Conservation (phyloP, 2,329 filamentous ascomycete genomes). For the Trichoderma polysporum region DNA sequence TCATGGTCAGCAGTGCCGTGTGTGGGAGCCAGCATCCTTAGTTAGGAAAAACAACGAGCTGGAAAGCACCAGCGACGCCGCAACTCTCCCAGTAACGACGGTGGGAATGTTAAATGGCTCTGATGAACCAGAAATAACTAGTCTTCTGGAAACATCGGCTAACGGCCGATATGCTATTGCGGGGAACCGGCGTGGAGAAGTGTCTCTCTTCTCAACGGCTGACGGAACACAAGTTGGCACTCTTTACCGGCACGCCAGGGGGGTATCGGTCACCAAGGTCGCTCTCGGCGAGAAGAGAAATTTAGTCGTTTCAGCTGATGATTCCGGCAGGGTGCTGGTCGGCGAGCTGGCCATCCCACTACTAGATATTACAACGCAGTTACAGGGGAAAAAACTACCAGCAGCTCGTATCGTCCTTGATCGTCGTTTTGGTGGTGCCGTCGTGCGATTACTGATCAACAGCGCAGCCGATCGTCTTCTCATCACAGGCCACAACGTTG, state of each 20-base stretch:
- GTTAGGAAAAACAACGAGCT: not conserved
- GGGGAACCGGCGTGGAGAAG: not conserved
- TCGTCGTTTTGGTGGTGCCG: not conserved
- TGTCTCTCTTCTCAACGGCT: not conserved
- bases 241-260: not conserved
- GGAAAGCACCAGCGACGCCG: not conserved
- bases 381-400: not conserved
- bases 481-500: not conserved
- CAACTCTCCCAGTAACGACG: not conserved
- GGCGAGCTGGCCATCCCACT: not conserved
- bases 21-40: not conserved
- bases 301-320: not conserved
- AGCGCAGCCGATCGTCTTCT: not conserved
- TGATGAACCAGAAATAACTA: not conserved
- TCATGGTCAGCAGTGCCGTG: not conserved
- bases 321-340: not conserved
- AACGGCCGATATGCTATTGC: not conserved
- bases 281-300: not conserved
- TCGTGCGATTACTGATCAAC: not conserved
- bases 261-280: not conserved
- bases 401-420: not conserved
- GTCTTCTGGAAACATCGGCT: not conserved
- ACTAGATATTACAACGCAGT: not conserved
- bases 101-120: not conserved
- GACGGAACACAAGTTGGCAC: not conserved